phyloP scores from a whole-genome alignment of 2,329 filamentous ascomycete species.

The Stagonosporopsis tanaceti region DNA sequence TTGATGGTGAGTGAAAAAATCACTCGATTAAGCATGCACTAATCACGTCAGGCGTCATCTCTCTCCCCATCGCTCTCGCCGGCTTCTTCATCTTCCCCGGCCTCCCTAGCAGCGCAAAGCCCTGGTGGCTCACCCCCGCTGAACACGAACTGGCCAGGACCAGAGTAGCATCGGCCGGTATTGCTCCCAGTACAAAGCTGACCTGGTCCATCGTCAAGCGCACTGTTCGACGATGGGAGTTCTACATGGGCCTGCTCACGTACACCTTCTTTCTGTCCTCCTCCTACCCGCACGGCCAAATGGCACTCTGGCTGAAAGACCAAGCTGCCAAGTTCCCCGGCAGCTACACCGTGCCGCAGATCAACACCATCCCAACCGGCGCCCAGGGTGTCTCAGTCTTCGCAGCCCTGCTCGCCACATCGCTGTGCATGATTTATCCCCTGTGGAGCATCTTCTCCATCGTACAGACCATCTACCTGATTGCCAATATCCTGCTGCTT shows the following conservation, averaged over 20 bases:
- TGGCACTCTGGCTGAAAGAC: conserved; percentile 63
- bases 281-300: conserved; percentile 57
- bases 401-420: conserved; percentile 59
- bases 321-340: conserved; percentile 47
- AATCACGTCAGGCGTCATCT: conserved; percentile 56
- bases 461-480: conserved; percentile 51
- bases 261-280: conserved; percentile 54
- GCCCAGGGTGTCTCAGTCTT: conserved; percentile 59
- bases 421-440: conserved; percentile 60
- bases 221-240: conserved; percentile 59
- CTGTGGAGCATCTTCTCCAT: conserved; percentile 59
- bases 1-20: conserved; percentile 42
- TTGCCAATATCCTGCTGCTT: conserved; percentile 58
- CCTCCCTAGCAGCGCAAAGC: conserved; percentile 58
- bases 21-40: neutral
- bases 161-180: conserved; percentile 41
- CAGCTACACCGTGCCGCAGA: conserved; percentile 56
- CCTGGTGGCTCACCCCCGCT: conserved; percentile 56
- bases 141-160: conserved; percentile 43
- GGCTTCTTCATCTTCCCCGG: conserved; percentile 65
- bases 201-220: conserved; percentile 56
- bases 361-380: conserved; percentile 61
- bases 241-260: conserved; percentile 58
- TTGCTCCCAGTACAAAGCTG: conserved; percentile 53
- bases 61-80: conserved; percentile 62